A percentile compares a stretch with the other conserved stretches of the same genome.
Conservation (phyloP, 345 rosid species). For the Eucalyptus guilfoylei region DNA sequence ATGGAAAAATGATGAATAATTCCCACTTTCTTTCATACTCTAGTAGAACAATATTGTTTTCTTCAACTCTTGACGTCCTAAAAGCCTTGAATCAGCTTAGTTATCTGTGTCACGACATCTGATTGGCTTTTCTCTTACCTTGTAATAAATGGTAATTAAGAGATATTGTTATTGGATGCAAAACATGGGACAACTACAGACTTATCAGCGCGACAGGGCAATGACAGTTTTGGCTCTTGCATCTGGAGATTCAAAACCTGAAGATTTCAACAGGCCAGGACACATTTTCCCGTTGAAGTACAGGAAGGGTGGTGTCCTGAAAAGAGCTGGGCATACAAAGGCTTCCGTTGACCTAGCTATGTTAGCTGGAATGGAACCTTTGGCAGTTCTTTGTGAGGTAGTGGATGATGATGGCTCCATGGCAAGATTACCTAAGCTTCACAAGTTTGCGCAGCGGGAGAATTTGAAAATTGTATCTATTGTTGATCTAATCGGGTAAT, state of each 20-base stretch:
- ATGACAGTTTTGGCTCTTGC: constrained; percentile 63
- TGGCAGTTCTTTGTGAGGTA: constrained; percentile 56
- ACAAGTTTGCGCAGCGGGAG: neutral
- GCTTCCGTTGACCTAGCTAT: constrained; percentile 71
- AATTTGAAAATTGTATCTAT: neutral
- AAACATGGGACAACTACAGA: constrained; percentile 82
- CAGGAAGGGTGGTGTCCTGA: constrained; percentile 65
- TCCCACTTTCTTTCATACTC: neutral
- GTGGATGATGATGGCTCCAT: neutral
- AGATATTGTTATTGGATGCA: constrained; percentile 45
- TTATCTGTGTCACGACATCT: too few relatives aligned
- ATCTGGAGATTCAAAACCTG: constrained; percentile 64
- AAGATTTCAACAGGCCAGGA: constrained; percentile 74
- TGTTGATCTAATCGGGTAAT: neutral
- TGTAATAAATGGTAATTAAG: neutral
- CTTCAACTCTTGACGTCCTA: neutral
- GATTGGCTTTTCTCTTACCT: neutral
- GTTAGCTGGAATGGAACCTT: constrained; percentile 52
- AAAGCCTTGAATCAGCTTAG: neutral
- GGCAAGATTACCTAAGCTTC: neutral
- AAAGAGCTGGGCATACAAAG: constrained; percentile 70
- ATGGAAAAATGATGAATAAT: neutral
- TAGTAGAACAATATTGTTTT: neutral
- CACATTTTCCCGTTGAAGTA: constrained; percentile 76
- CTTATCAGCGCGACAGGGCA: constrained; percentile 83